Evolutionary conservation across 768 basidiomycete genomes (phyloP), one percentile per base, ranked within the genome.

Genomic region (Hebeloma cylindrosporum): DNA sequence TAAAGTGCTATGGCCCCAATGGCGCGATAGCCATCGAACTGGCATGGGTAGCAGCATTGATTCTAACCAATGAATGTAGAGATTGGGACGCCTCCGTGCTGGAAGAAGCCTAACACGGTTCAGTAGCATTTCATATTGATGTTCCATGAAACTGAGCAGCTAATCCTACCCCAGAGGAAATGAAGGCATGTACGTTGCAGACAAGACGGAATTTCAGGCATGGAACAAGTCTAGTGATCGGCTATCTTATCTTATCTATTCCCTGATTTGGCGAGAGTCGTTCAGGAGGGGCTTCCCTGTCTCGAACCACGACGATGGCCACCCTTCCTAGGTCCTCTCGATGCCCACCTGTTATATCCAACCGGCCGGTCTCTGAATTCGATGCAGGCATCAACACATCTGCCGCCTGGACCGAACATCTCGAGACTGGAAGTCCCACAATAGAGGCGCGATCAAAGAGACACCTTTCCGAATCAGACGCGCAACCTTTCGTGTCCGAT

Each of bases 311-410:
- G 14, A 8, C 45, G 30, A 57, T 61, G 60, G 54, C 56, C 26
- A 56, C 58, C 10, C 50, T 58, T 41, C 58, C 56, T 36, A 51
- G 60, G 36, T 49, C 59, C 8, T 51, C 56, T 17, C 46, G 47
- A 46, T 49, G 50, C 25, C 48, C 51, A 7, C 48, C 56, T 22
- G 43, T 41, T 26, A 40, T 29, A 32, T 31, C 40, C 11, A 47
- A 54, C 20, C 48, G 59, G 29, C 69, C 69, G 27, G 65, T 65
- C 28, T 71, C 71, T 51, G 78, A 79, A 38, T 88, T 90, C 55
- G 88, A 89, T 59, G 77, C 81, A 1, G 87, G 88, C 3, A 75
- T 90, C 61, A 88, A 90, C 64, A 74, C 84, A 8, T 89, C 88
- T 1, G 63, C 74, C 5, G 88, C 85, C 8, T 91, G 87, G 88